Evolutionary conservation across 495 filamentous ascomycete species (phyloP).

Genomic region (Polyplosphaeria fusca): DNA sequence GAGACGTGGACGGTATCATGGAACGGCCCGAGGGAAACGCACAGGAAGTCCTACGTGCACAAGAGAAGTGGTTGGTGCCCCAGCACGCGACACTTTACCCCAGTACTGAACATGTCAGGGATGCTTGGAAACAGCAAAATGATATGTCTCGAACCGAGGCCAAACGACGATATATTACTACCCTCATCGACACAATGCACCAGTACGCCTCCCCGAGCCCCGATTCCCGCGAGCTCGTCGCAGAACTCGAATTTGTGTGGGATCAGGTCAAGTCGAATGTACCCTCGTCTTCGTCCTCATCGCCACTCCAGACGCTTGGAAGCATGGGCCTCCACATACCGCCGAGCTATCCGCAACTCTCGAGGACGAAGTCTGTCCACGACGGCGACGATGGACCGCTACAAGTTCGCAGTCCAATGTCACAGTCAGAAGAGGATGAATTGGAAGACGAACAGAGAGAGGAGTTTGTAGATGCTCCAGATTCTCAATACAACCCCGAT

Average conservation of each 20-base stretch:
- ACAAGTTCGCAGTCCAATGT: slow-evolving; percentile 74
- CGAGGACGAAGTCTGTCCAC: not conserved
- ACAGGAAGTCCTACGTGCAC: slow-evolving; percentile 53
- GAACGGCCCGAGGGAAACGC: slow-evolving; percentile 65
- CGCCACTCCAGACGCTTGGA: slow-evolving; percentile 39
- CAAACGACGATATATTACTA: slow-evolving; percentile 88
- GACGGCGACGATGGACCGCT: slow-evolving; percentile 40
- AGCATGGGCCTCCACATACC: slow-evolving; percentile 30
- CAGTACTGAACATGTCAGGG: slow-evolving; percentile 46
- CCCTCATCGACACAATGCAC: slow-evolving; percentile 95
- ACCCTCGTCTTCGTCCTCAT: slow-evolving; percentile 56
- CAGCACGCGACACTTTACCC: slow-evolving; percentile 14
- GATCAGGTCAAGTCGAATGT: slow-evolving; percentile 89
- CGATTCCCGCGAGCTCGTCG: slow-evolving; percentile 80
- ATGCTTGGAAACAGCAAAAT: slow-evolving; percentile 87
- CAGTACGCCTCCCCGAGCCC: slow-evolving; percentile 77
- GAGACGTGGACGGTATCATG: slow-evolving; percentile 91
- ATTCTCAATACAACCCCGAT: slow-evolving; percentile 40
- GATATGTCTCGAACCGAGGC: slow-evolving; percentile 83
- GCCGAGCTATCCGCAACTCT: slow-evolving; percentile 15
- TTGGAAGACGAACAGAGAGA: slow-evolving; percentile 41
- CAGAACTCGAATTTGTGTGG: slow-evolving; percentile 98
- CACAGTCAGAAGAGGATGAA: slow-evolving; percentile 71
- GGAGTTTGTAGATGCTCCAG: slow-evolving; percentile 44
- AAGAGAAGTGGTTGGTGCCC: slow-evolving; percentile 57